Conservation (phyloP, 2,329 filamentous ascomycete species). For the Scleromitrula shiraiana region DNA sequence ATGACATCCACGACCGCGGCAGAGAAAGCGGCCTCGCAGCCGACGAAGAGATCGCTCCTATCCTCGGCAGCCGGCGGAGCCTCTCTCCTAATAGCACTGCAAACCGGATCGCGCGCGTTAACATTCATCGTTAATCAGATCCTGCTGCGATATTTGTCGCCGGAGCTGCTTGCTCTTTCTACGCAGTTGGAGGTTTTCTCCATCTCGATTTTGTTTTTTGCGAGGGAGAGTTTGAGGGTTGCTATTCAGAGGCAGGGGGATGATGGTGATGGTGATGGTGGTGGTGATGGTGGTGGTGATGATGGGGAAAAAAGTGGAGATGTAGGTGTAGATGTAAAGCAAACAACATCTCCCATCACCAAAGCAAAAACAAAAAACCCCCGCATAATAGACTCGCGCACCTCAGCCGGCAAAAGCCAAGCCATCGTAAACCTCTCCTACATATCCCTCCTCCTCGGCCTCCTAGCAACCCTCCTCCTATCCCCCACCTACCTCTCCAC, state of each 20-base stretch:
- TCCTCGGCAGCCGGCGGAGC: slow-evolving; percentile 23
- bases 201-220: slow-evolving; percentile 88
- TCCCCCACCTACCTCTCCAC: slow-evolving; percentile 57
- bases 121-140: slow-evolving; percentile 92
- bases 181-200: slow-evolving; percentile 91
- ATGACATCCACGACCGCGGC: no score
- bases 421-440: slow-evolving; percentile 85
- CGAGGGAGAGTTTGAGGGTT: slow-evolving; percentile 83
- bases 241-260: slow-evolving; percentile 73
- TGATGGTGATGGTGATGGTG: slow-evolving; percentile 12
- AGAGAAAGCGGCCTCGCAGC: no score
- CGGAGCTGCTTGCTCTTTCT: slow-evolving; percentile 73
- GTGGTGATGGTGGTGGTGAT: background rate
- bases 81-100: slow-evolving; percentile 64
- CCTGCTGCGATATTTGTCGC: slow-evolving; percentile 79
- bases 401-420: slow-evolving; percentile 46
- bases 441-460: slow-evolving; percentile 62
- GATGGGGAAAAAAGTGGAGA: no score
- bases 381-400: slow-evolving; percentile 8
- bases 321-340: no score
- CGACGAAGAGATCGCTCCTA: background rate
- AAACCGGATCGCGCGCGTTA: slow-evolving; percentile 76
- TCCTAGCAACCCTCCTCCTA: slow-evolving; percentile 54
- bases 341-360: background rate
- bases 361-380: slow-evolving; percentile 6